A percentile compares a stretch with the other conserved stretches of the same genome.
Evolutionary conservation across 1,284 basidiomycete species (phyloP).

Genomic region (Cryptococcus sp.): DNA sequence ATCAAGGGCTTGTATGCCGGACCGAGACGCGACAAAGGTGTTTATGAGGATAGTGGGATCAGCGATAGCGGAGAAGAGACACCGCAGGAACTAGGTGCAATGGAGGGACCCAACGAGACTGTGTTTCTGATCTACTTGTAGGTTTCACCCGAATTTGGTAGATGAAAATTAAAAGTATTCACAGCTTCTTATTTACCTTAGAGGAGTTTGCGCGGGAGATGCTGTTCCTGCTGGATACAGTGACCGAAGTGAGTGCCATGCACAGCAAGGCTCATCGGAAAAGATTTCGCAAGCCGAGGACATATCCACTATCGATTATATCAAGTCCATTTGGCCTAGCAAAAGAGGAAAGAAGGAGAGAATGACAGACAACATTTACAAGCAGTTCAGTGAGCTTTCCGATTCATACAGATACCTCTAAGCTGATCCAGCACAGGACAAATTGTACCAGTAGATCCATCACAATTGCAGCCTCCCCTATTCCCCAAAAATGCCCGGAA

Average conservation of each 20-base stretch:
- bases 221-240: conserved; percentile 71
- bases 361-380: conserved; percentile 27
- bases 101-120: conserved; percentile 48
- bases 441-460: conserved; percentile 58
- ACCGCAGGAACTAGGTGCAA: conserved; percentile 6
- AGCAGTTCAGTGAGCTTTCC: conserved; percentile 34
- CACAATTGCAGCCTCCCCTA: conserved; percentile 55
- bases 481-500: conserved; percentile 80
- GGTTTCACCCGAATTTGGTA: conserved; percentile 46
- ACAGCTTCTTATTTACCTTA: conserved; percentile 84
- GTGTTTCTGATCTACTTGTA: conserved; percentile 88
- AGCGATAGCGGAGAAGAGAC: conserved; percentile 15
- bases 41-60: conserved; percentile 19
- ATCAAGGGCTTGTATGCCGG: conserved; percentile 67
- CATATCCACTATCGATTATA: conserved; percentile 27
- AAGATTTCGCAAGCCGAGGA: conserved; percentile 31
- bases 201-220: conserved; percentile 86
- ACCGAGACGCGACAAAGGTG: conserved; percentile 37
- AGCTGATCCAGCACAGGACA: conserved; percentile 51
- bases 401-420: not conserved
- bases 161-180: conserved; percentile 40
- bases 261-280: not conserved
- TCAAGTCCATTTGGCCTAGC: conserved; percentile 14
- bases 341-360: conserved; percentile 5
- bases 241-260: conserved; percentile 53